Conservation (phyloP, 2,329 filamentous ascomycete species). For the Nemania sp. region DNA sequence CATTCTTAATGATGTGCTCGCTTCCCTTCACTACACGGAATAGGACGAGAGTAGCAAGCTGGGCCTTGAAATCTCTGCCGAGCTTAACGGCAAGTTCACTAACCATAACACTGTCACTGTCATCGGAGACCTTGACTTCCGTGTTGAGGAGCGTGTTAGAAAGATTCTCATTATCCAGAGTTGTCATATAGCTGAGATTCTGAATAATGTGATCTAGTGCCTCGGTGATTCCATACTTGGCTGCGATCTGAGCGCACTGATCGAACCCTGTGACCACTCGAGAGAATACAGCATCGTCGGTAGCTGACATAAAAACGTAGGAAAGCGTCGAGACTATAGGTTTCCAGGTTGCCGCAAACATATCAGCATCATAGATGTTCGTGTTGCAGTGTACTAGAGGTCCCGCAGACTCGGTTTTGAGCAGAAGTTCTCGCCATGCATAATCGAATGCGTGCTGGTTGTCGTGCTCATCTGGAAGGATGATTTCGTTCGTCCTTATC, state of each 20-base stretch:
- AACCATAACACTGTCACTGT: conserved; percentile 86
- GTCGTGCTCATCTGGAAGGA: conserved; percentile 95
- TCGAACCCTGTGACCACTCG: conserved; percentile 95
- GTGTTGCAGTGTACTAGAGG: conserved; percentile 84
- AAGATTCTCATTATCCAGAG: conserved; percentile 78
- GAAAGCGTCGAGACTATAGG: conserved; percentile 94
- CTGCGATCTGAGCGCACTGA: conserved; percentile 93
- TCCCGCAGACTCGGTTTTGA: conserved; percentile 83
- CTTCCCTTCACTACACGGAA: conserved; percentile 92
- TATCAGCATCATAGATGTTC: conserved; percentile 95
- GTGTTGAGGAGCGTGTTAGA: conserved; percentile 93
- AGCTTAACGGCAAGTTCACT: conserved; percentile 97
- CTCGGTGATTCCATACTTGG: conserved; percentile 83
- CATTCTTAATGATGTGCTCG: conserved; percentile 78
- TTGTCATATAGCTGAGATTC: conserved; percentile 90
- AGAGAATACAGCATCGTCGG: conserved; percentile 94
- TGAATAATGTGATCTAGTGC: conserved; percentile 94
- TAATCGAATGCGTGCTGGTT: conserved; percentile 97
- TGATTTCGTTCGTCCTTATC: conserved; percentile 94
- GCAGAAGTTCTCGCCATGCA: conserved; percentile 92
- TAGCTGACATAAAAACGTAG: conserved; percentile 99
- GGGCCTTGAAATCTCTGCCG: conserved; percentile 91
- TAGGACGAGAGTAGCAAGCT: conserved; percentile 92
- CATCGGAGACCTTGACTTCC: conserved; percentile 91
- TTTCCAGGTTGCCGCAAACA: conserved; percentile 96